A percentile compares a stretch with the other conserved stretches of the same genome.
phyloP scores from a whole-genome alignment of 176 grass and related monocot species.

The Carex littledalei region DNA sequence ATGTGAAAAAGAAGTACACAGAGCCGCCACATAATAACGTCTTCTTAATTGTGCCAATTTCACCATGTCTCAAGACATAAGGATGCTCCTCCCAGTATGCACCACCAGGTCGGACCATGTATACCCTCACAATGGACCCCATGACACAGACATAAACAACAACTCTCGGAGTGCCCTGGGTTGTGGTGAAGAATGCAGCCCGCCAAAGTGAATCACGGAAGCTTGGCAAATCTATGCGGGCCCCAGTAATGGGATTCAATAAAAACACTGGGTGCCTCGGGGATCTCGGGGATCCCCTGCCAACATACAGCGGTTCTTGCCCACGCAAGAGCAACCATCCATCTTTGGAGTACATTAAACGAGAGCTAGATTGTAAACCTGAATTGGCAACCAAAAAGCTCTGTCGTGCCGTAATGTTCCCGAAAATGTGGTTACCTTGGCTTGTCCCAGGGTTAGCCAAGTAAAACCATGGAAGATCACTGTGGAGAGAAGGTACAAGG shows the following conservation, averaged over 20 bases:
- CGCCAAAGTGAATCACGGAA: background rate
- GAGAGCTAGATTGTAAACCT: background rate
- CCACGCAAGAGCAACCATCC: constrained; percentile 1
- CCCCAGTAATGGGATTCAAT: background rate
- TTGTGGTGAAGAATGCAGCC: background rate
- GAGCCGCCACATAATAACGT: background rate
- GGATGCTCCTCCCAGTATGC: background rate
- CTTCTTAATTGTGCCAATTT: background rate
- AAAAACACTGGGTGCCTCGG: background rate
- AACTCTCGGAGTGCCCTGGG: background rate
- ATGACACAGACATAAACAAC: background rate
- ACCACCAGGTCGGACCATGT: background rate
- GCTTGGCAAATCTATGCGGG: background rate
- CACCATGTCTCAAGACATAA: background rate
- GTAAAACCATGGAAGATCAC: background rate
- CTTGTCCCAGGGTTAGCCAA: background rate
- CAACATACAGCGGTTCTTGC: background rate
- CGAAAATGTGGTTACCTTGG: background rate
- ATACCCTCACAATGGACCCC: background rate
- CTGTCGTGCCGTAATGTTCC: background rate
- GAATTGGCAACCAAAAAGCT: constrained; percentile 1
- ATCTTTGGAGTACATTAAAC: constrained; percentile 2
- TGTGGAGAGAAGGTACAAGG: background rate
- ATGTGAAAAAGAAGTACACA: background rate
- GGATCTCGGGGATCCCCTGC: background rate